Conservation (phyloP, 768 basidiomycete species). For the Agrocybe praecox region DNA sequence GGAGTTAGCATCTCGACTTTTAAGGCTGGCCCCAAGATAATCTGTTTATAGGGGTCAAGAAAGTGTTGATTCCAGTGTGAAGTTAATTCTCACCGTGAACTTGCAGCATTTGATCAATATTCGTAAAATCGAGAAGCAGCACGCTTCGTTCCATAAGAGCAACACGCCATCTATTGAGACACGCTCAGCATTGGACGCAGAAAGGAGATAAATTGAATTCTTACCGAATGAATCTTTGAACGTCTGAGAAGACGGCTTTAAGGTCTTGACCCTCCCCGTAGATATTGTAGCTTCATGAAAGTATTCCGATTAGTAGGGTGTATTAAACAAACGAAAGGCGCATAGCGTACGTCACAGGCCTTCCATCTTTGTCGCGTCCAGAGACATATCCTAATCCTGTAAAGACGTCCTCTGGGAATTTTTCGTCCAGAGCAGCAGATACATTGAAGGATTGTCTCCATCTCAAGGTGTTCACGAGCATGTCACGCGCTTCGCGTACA, state of each 20-base stretch:
- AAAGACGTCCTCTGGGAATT: constrained; percentile 65
- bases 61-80: neutral
- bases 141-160: constrained; percentile 75
- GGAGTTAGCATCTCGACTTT: constrained; percentile 69
- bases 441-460: constrained; percentile 74
- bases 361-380: constrained; percentile 71
- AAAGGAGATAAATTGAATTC: neutral
- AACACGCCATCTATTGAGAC: constrained; percentile 66
- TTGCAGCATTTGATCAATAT: constrained; percentile 73
- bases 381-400: constrained; percentile 63
- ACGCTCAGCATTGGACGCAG: constrained; percentile 1
- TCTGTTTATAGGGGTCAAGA: constrained; percentile 49
- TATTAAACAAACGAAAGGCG: neutral
- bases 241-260: constrained; percentile 75
- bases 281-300: constrained; percentile 63
- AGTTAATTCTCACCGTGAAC: constrained; percentile 55
- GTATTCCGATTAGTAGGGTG: neutral
- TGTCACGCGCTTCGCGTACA: constrained; percentile 55
- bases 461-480: constrained; percentile 67
- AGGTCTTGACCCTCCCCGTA: constrained; percentile 73
- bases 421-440: constrained; percentile 58
- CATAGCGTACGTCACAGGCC: constrained; percentile 65
- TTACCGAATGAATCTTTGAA: constrained; percentile 74
- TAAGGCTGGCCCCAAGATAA: constrained; percentile 72
- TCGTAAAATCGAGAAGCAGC: constrained; percentile 66